phyloP scores from a whole-genome alignment of 1,139 yeast species.

The Kurtzmaniella quercitrusa region DNA sequence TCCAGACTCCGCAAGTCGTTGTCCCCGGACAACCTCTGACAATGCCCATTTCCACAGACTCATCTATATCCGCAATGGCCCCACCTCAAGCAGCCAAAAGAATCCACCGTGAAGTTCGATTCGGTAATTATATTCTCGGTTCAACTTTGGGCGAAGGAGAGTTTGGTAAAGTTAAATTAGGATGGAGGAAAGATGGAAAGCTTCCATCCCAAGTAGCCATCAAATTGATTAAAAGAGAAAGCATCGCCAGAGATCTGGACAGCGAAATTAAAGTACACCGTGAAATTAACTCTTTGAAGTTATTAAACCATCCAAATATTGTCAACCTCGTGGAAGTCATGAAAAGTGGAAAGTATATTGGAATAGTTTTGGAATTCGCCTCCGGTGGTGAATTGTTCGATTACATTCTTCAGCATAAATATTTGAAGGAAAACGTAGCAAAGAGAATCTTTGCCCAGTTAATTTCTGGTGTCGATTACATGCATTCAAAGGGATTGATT shows the following conservation, averaged over 20 bases:
- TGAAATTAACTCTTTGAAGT: slow-evolving; percentile 86
- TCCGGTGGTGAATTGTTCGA: slow-evolving; percentile 97
- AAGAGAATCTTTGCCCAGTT: slow-evolving; percentile 88
- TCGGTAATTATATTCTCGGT: slow-evolving; percentile 86
- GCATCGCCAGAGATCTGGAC: slow-evolving; percentile 78
- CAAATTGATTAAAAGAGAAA: slow-evolving; percentile 82
- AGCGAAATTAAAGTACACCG: slow-evolving; percentile 86
- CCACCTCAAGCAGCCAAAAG: slow-evolving; percentile 14
- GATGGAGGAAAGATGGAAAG: slow-evolving; percentile 84
- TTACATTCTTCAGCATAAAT: slow-evolving; percentile 81
- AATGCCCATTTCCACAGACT: not conserved
- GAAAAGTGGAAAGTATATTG: slow-evolving; percentile 91
- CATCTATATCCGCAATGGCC: not conserved
- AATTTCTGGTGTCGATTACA: slow-evolving; percentile 88
- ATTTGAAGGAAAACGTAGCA: slow-evolving; percentile 81
- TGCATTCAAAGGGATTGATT: slow-evolving; percentile 79
- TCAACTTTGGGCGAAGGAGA: slow-evolving; percentile 98
- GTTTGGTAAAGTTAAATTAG: slow-evolving; percentile 95
- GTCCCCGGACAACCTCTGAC: not conserved
- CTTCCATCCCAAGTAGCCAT: slow-evolving; percentile 88
- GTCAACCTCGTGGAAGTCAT: slow-evolving; percentile 88
- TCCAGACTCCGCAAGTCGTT: not conserved
- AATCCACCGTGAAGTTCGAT: slow-evolving; percentile 57
- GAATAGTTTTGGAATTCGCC: slow-evolving; percentile 93
- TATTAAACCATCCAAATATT: slow-evolving; percentile 88